A percentile compares a stretch with the other conserved stretches of the same genome.
These are phyloP conservation scores for Pleodorina starrii DNA, from an alignment of 139 green algal species.

Conservation along the genomic window DNA sequence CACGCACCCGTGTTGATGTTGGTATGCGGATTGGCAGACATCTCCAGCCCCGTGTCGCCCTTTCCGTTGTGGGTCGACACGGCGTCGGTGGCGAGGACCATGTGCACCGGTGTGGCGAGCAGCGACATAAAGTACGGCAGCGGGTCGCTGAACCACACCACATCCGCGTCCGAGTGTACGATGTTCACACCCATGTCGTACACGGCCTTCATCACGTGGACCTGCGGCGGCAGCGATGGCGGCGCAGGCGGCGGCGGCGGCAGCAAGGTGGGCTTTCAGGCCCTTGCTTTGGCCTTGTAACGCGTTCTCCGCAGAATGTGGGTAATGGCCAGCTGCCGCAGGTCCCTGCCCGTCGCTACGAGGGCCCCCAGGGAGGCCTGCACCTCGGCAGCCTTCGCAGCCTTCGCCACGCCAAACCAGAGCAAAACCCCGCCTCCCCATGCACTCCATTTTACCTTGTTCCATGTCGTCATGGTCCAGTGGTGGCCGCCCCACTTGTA, in stretches of 20 bases:
- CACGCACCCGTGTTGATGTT: slow-evolving; percentile 65
- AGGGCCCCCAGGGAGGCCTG: too few species aligned
- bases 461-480: slow-evolving; percentile 58
- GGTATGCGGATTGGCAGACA: slow-evolving; percentile 13
- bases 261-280: too few species aligned
- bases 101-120: slow-evolving; percentile 27
- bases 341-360: too few species aligned
- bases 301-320: too few species aligned
- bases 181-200: slow-evolving; percentile 57
- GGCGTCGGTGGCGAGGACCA: slow-evolving; percentile 49
- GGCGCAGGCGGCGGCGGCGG: too few species aligned
- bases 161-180: slow-evolving; percentile 54
- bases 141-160: slow-evolving; percentile 56
- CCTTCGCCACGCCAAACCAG: too few species aligned
- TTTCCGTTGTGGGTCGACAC: slow-evolving; percentile 27
- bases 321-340: too few species aligned
- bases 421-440: too few species aligned
- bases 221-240: too few species aligned
- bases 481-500: slow-evolving; percentile 55
- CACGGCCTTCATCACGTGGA: slow-evolving; percentile 43
- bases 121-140: slow-evolving; percentile 44
- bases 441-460: too few species aligned
- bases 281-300: too few species aligned
- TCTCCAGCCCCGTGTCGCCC: slow-evolving; percentile 48
- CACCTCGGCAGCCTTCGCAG: too few species aligned